phyloP scores from a whole-genome alignment of 192 early-diverging fungal species.

The Coemansia sp. region DNA sequence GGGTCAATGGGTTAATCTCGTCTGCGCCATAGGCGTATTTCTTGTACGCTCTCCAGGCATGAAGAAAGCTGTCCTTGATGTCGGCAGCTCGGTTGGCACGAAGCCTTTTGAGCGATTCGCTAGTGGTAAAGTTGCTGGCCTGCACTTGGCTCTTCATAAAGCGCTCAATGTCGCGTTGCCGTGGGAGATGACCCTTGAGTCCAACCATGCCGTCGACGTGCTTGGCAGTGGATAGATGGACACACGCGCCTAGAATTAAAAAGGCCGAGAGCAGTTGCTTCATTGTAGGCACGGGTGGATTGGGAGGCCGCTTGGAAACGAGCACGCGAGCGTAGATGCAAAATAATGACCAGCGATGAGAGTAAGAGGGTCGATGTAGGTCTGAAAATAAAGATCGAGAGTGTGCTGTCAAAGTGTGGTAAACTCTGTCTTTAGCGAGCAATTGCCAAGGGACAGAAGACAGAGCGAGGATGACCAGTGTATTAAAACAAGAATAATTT shows the following conservation, averaged over 20 bases:
- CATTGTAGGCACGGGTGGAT: conserved; percentile 8
- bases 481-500: neutral
- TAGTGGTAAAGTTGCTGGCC: conserved; percentile 35
- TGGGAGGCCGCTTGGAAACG: neutral
- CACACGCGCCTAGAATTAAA: conserved; percentile 19
- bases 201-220: conserved; percentile 44
- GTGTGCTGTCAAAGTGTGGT: neutral
- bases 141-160: conserved; percentile 35
- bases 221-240: conserved; percentile 11
- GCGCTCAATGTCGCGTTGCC: conserved; percentile 29
- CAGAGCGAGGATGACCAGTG: neutral
- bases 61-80: conserved; percentile 61
- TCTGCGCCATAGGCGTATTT: conserved; percentile 77
- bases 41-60: conserved; percentile 77
- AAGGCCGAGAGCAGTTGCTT: conserved; percentile 16
- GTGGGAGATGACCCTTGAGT: conserved; percentile 27
- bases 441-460: neutral
- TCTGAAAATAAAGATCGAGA: neutral
- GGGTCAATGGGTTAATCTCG: conserved; percentile 59
- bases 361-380: neutral
- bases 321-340: neutral
- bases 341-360: conserved; percentile 6
- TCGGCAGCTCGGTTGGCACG: conserved; percentile 58
- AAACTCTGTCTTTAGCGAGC: neutral
- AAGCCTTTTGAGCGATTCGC: conserved; percentile 26